These are phyloP conservation scores for Afroboletus lepidellus DNA, from an alignment of 1,284 basidiomycete species.

Conservation along the genomic window DNA sequence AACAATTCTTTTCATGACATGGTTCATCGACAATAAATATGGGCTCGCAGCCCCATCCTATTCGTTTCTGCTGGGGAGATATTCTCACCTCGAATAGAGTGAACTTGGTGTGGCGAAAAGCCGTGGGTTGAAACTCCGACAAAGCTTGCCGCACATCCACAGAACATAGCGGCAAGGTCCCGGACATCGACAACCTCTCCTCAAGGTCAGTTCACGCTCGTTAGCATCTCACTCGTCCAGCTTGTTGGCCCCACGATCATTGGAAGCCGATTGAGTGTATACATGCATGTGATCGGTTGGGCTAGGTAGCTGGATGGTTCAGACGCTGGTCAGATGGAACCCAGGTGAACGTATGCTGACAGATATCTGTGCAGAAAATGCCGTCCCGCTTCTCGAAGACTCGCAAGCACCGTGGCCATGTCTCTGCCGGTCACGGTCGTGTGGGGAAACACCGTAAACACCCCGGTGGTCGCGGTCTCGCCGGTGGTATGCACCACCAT, in stretches of 20 bases:
- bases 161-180: slow-evolving; percentile 29
- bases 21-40: slow-evolving; percentile 68
- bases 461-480: slow-evolving; percentile 99
- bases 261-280: slow-evolving; percentile 32
- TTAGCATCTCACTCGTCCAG: slow-evolving; percentile 20
- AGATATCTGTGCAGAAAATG: slow-evolving; percentile 62
- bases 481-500: slow-evolving; percentile 99
- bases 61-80: not conserved
- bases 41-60: slow-evolving; percentile 52
- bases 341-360: slow-evolving; percentile 30
- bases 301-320: slow-evolving; percentile 50
- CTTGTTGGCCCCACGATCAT: not conserved
- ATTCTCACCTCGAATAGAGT: slow-evolving; percentile 15
- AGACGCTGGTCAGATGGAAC: slow-evolving; percentile 30
- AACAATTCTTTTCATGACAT: slow-evolving; percentile 47
- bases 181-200: slow-evolving; percentile 48
- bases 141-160: slow-evolving; percentile 3
- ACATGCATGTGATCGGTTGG: slow-evolving; percentile 22
- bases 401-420: slow-evolving; percentile 98
- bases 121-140: slow-evolving; percentile 29
- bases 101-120: slow-evolving; percentile 15
- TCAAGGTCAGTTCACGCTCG: slow-evolving; percentile 59
- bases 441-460: slow-evolving; percentile 99
- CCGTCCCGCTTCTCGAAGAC: slow-evolving; percentile 94
- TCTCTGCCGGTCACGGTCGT: slow-evolving; percentile 98